Evolutionary conservation across 768 basidiomycete species (phyloP), one percentile per base, ranked within the genome.

Genomic region (Tulasnella calospora): DNA sequence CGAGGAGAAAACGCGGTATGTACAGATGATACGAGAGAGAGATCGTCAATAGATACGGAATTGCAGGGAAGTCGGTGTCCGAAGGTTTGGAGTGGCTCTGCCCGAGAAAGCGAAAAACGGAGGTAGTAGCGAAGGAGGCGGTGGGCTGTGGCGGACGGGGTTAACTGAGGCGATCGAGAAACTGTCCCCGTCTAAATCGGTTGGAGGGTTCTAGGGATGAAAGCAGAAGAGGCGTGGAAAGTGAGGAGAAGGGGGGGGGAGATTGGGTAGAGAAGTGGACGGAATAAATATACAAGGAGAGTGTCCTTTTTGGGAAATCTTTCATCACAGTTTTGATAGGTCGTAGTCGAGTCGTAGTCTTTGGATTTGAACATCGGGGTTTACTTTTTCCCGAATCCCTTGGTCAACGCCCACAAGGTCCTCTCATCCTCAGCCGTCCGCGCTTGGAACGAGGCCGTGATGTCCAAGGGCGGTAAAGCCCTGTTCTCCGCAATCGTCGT

Each of bases 341-440:
- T 67, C 30, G 61, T 67, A 30, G 2, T 13, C 1, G 17, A 33
- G 61, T 67, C 61, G 27, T 67, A 17, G 61, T 33, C 17, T 9
- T 33, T 55, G 51, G 61, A 2, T 1, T 27, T 5, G 33, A 33
- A 33, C 30, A 67, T 0, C 7, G 41, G 9, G 1, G 1, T 30
- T 67, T 33, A 67, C 33, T 67, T 67, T 21, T 67, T 67, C 61
- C 61, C 61, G 67, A 78, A 78, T 38, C 77, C 55, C 35, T 57
- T 72, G 17, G 30, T 78, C 67, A 78, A 27, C 46, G 40, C 69
- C 77, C 67, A 71, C n/a, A 78, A 47, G 36, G 77, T 57, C 40
- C 77, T 71, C 46, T 78, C 77, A 36, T 78, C 77, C 70, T 71
- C 77, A 1, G 69, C 69, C 10, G 67, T 71, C 77, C 77, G 40